A percentile compares a stretch with the other conserved stretches of the same genome.
Conservation (phyloP, 2,329 filamentous ascomycete species). For the Escovopsis weberi region DNA sequence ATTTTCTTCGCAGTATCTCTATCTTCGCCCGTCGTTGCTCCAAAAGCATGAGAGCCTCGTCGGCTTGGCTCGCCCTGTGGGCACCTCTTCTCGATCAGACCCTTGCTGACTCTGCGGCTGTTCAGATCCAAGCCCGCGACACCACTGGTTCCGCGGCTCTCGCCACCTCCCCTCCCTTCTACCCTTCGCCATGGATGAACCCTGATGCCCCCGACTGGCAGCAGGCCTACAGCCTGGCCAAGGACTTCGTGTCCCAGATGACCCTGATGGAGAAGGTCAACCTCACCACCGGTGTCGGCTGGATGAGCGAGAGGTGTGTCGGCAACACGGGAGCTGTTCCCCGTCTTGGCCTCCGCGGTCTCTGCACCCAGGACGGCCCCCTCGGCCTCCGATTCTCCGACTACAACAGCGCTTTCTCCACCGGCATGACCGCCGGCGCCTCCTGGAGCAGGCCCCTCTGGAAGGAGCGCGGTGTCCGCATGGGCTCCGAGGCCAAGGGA, state of each 20-base stretch:
- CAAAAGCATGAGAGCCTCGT: neutral
- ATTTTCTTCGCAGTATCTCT: neutral
- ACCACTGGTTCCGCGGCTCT: conserved; percentile 9
- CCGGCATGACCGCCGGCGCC: conserved; percentile 66
- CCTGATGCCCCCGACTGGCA: conserved; percentile 59
- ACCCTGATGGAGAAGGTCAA: conserved; percentile 88
- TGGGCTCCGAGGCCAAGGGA: conserved; percentile 48
- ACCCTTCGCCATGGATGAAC: conserved; percentile 79
- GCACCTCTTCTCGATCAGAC: conserved; percentile 3
- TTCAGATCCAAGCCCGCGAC: conserved; percentile 9
- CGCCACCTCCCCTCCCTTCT: conserved; percentile 43
- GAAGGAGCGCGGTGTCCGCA: conserved; percentile 30
- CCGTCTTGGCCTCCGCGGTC: conserved; percentile 50
- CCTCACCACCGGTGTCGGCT: conserved; percentile 73
- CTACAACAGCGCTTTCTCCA: conserved; percentile 68
- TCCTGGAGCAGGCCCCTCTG: conserved; percentile 66
- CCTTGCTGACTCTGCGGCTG: conserved; percentile 11
- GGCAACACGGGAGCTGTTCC: conserved; percentile 61
- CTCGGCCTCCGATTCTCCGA: conserved; percentile 65
- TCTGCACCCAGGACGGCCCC: conserved; percentile 83
- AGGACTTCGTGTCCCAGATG: conserved; percentile 66
- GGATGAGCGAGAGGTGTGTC: conserved; percentile 53
- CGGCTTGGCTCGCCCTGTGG: conserved; percentile 4
- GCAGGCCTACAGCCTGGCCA: conserved; percentile 60
- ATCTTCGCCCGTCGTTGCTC: neutral